Base-by-base conservation (phyloP, 495 filamentous ascomycete genomes). In the Penicillium lividum region DNA sequence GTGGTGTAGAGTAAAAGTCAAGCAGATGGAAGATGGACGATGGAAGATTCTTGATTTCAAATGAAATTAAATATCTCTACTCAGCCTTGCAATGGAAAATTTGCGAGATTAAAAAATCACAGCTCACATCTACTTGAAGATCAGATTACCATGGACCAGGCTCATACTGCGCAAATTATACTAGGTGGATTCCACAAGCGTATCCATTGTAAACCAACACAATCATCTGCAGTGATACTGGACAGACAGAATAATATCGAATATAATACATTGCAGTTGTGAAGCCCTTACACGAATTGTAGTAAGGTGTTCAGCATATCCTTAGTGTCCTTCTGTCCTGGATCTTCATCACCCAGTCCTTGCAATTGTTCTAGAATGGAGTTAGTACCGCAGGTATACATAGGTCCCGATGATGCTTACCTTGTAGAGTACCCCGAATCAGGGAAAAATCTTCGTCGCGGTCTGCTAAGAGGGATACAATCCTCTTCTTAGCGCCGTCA, bases 301-400 rank as follows among this genome's bases (percentile, higher is more conserved):
- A 89, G 70, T 47, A 93, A 70, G 7, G 89, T 86, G 51, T 71
- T 75, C 36, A 93, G 78, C 87, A 93, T 91, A 58, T 89, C 88
- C 63, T 77, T 82, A 38, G 82, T 75, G 51, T 87, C 86, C 64
- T 80, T 84, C 50, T 77, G 76, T 22, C 83, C 84, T 5, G 76
- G 77, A 22, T 82, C 79, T 22, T 82, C 78, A 15, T 75, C 76
- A 28, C 78, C 75, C 15, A 91, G 77, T n/a, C 80, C 87, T 11
- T 84, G 77, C 33, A 88, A 73, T 80, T 90, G 88, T 70, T 89
- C 72, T 80, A 56, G 18, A 28, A 43, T 57, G 10, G 11, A 57
- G 67, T 76, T 46, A 70, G 61, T 33, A 54, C 48, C 30, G 60
- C 49, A 40, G 28, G 44, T 15, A 16, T 33, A 27, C 38, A 3